These are phyloP conservation scores for Ophiostoma ips DNA, from an alignment of 2,329 filamentous ascomycete genomes.

Conservation along the genomic window DNA sequence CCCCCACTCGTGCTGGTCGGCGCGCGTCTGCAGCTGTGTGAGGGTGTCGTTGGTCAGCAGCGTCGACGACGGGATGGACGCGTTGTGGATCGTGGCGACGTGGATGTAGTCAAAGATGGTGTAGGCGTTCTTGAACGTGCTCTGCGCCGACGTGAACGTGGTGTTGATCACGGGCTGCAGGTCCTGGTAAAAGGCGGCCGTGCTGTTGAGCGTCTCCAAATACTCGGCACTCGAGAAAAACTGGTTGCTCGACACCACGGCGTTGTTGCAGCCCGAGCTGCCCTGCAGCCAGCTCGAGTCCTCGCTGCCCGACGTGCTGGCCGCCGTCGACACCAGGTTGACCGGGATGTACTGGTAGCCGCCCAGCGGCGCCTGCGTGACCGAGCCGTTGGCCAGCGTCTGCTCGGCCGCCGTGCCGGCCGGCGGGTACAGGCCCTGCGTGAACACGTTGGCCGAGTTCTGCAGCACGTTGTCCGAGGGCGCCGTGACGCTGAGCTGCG, in stretches of 20 bases:
- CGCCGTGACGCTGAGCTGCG: constrained; percentile 58
- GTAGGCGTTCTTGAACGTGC: constrained; percentile 47
- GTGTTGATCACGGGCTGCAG: constrained; percentile 41
- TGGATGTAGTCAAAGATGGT: constrained; percentile 49
- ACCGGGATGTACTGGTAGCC: constrained; percentile 81
- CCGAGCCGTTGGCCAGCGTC: constrained; percentile 56
- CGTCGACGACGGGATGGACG: constrained; percentile 40
- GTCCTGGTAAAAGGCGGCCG: constrained; percentile 44
- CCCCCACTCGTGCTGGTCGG: constrained; percentile 67
- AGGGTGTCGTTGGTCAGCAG: constrained; percentile 48
- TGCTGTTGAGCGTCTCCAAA: constrained; percentile 28
- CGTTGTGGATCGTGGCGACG: constrained; percentile 46
- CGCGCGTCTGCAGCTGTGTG: constrained; percentile 54
- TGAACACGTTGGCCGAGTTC: constrained; percentile 64
- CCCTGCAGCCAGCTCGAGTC: constrained; percentile 46
- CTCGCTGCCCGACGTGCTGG: constrained; percentile 41
- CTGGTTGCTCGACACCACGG: constrained; percentile 38
- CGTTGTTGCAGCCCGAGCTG: constrained; percentile 40
- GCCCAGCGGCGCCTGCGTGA: constrained; percentile 51
- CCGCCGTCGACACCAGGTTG: constrained; percentile 40
- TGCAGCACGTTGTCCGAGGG: constrained; percentile 67
- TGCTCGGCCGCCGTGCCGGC: constrained; percentile 41
- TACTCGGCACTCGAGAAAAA: constrained; percentile 39
- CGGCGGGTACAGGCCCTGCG: constrained; percentile 80
- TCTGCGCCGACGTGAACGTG: constrained; percentile 31